Evolutionary conservation across 1,284 basidiomycete genomes (phyloP).

Genomic region (Malassezia brasiliensis): DNA sequence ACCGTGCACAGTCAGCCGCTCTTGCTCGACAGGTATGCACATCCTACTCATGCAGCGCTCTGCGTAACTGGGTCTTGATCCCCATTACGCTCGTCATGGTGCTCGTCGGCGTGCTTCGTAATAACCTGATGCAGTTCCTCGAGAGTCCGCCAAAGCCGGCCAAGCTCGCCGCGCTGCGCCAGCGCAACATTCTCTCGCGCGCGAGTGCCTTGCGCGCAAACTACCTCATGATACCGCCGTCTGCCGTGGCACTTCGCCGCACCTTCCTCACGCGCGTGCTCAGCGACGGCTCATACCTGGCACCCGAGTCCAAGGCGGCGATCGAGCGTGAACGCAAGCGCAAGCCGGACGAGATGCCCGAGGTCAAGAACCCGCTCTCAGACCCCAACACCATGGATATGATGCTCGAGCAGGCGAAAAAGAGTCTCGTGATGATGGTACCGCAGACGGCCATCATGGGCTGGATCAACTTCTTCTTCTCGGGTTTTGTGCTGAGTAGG

Average conservation of each 20-base stretch:
- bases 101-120: constrained; percentile 81
- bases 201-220: constrained; percentile 30
- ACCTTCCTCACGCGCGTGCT: constrained; percentile 31
- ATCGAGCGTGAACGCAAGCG: constrained; percentile 5
- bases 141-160: constrained; percentile 75
- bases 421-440: constrained; percentile 69
- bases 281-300: constrained; percentile 34
- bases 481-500: constrained; percentile 87
- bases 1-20: constrained; percentile 9
- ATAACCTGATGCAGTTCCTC: constrained; percentile 81
- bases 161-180: constrained; percentile 66
- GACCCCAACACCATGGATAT: constrained; percentile 90
- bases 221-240: constrained; percentile 31
- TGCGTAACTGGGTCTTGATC: constrained; percentile 64
- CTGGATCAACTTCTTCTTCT: constrained; percentile 99
- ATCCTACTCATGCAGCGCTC: constrained; percentile 19
- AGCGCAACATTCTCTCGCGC: constrained; percentile 56
- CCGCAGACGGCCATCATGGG: constrained; percentile 88
- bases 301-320: constrained; percentile 22
- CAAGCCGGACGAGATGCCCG: constrained; percentile 20
- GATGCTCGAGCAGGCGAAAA: constrained; percentile 99
- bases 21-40: constrained; percentile 9
- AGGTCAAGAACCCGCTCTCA: constrained; percentile 57
- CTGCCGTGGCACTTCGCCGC: constrained; percentile 28
- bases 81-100: constrained; percentile 98